Conservation (phyloP, 2,329 filamentous ascomycete genomes). For the Fusarium euwallaceae region DNA sequence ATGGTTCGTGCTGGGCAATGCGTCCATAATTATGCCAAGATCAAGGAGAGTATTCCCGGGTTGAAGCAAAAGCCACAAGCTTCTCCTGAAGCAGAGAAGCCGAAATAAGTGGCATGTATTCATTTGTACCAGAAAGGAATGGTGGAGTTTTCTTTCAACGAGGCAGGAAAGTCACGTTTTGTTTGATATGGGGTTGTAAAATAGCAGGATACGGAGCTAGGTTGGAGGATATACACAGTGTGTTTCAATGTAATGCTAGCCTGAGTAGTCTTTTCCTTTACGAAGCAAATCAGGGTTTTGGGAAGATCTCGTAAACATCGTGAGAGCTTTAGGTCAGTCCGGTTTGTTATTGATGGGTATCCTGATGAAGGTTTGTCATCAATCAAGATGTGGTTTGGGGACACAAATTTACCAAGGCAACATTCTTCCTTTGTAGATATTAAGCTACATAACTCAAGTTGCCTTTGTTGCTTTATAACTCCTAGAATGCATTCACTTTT, state of each 20-base stretch:
- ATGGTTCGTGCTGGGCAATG: not conserved
- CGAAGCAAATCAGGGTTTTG: not conserved
- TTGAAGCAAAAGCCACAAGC: not conserved
- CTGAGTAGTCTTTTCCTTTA: not conserved
- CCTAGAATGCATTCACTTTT: not conserved
- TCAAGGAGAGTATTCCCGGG: not conserved
- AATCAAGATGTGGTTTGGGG: too few species aligned
- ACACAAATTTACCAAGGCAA: too few species aligned
- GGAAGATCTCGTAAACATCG: not conserved
- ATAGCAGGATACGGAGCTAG: not conserved
- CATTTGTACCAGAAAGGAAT: not conserved
- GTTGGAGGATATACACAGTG: not conserved
- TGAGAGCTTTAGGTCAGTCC: not conserved
- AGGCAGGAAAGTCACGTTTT: not conserved
- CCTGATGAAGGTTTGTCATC: not conserved
- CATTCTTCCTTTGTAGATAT: too few species aligned
- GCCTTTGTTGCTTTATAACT: too few species aligned
- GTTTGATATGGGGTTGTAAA: not conserved
- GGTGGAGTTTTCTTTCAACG: not conserved
- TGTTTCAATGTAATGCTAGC: not conserved
- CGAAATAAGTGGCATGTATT: not conserved
- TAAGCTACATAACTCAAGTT: too few species aligned
- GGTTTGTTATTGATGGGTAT: not conserved
- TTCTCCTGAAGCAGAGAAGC: not conserved
- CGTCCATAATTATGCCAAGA: not conserved